Evolutionary conservation across 345 rosid species (phyloP), one percentile per base, ranked within the genome.

Genomic region (Citrus glauca): DNA sequence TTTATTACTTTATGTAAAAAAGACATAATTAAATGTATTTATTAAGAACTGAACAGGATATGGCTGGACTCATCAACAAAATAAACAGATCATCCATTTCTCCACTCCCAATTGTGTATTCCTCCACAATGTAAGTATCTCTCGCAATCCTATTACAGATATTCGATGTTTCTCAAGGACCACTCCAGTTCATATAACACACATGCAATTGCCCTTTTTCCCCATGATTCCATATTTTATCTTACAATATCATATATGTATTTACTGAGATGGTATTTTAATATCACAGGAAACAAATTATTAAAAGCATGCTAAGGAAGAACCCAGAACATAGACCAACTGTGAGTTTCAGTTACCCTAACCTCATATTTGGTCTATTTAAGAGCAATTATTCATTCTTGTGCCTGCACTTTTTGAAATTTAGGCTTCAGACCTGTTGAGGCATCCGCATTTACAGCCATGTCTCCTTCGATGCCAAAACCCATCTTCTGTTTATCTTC

Each of bases 31-130:
- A 53, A 66, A 70, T 59, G 30, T 40, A 35, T 77, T 67, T 66
- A 57, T 61, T 42, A 53, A 45, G 60, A 33, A 75, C 71, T 77
- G 77, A 69, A 75, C 89, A 94, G 98, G 99, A 96, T 85, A 91
- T 89, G 89, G 89, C 97, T 75, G 91, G 89, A 73, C 97, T 96
- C 71, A 85, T 91, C 80, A 94, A 92, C 88, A 96, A 94, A 81
- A 94, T 96, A 82, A 96, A 92, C 85, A 88, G 97, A 89, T 89
- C 94, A 25, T 80, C 88, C 81, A 67, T 96, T 78, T 94, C 99
- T 79, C 98, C 99, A 65, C 97, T 96, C 71, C 99, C 99, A 2
- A 92, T 96, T 76, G 80, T 88, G 77, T 92, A 96, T 86, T 92
- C 99, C 35, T 88, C 97, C 65, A 80, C 93, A 57, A 79, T 96